Percentiles rank a stretch among this genome's conserved stretches.
Conservation (phyloP, 495 filamentous ascomycete species). For the Extremus antarcticus region DNA sequence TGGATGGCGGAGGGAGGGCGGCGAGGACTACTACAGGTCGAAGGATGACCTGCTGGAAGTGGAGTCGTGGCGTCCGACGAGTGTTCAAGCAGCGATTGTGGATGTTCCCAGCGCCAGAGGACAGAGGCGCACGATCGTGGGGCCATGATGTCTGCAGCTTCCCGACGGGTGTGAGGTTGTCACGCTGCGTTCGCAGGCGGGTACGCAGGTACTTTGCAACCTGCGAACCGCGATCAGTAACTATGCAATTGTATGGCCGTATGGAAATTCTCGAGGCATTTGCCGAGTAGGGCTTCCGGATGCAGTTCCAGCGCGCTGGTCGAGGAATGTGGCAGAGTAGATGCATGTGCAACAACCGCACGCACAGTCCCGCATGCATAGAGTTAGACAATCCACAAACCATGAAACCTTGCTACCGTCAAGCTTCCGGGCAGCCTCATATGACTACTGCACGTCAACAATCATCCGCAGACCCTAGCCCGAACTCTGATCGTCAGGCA, state of each 20-base stretch:
- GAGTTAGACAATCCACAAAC: neutral
- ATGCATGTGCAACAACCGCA: slow-evolving; percentile 1
- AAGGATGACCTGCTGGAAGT: neutral
- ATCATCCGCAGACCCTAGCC: neutral
- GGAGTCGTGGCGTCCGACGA: neutral
- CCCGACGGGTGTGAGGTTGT: slow-evolving; percentile 12
- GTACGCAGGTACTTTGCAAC: slow-evolving; percentile 9
- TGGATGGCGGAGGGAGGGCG: neutral
- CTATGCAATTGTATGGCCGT: too few relatives aligned
- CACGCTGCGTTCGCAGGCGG: slow-evolving; percentile 19
- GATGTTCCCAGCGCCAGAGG: neutral
- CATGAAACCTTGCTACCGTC: neutral
- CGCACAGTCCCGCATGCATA: neutral
- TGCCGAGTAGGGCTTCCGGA: neutral
- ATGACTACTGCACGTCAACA: slow-evolving; percentile 16
- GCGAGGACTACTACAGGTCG: neutral
- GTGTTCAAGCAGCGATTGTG: neutral
- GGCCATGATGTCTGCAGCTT: slow-evolving; percentile 2
- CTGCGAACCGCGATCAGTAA: neutral
- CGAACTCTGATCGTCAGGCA: neutral
- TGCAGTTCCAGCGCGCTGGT: neutral
- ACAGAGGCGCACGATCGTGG: neutral
- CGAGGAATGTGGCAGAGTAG: neutral
- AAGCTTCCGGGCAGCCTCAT: neutral
- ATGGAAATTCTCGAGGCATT: neutral